Percentiles rank a stretch among this genome's conserved stretches.
Evolutionary conservation across 2,329 filamentous ascomycete genomes (phyloP).

Genomic region (Colletotrichum liaoningense): DNA sequence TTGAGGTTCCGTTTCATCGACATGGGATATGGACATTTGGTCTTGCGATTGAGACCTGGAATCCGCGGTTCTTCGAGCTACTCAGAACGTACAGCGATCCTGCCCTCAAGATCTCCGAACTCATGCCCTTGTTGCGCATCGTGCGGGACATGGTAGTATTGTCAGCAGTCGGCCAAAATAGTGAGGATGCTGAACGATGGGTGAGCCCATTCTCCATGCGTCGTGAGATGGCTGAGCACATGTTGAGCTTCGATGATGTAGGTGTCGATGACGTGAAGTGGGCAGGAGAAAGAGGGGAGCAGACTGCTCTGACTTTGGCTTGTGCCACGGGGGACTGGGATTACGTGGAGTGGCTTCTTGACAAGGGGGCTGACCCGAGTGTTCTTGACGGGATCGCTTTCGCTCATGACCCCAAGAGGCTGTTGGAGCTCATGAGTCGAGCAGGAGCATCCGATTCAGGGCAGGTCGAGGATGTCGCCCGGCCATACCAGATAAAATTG

Average conservation of each 20-base stretch:
- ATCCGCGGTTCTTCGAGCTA: not conserved
- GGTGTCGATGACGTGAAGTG: not conserved
- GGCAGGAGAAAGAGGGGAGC: not conserved
- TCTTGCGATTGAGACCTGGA: not conserved
- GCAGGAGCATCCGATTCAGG: too few relatives aligned
- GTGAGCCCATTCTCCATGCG: not conserved
- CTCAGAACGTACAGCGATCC: not conserved
- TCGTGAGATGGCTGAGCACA: not conserved
- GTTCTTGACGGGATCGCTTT: slow-evolving; percentile 1
- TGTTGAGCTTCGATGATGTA: not conserved
- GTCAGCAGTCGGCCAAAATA: not conserved
- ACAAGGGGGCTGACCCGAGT: not conserved
- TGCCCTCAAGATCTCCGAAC: not conserved
- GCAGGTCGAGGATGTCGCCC: too few relatives aligned
- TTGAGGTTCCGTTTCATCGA: not conserved
- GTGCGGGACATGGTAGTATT: not conserved
- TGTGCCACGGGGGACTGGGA: not conserved
- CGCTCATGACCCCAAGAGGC: not conserved
- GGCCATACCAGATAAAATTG: not conserved
- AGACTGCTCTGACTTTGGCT: slow-evolving; percentile 1
- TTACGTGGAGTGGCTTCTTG: slow-evolving; percentile 2
- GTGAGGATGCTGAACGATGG: not conserved
- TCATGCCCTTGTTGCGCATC: not conserved
- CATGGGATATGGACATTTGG: not conserved
- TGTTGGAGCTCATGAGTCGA: not conserved